Evolutionary conservation across 495 filamentous ascomycete genomes (phyloP), one percentile per base, ranked within the genome.

Genomic region (Echria macrotheca): DNA sequence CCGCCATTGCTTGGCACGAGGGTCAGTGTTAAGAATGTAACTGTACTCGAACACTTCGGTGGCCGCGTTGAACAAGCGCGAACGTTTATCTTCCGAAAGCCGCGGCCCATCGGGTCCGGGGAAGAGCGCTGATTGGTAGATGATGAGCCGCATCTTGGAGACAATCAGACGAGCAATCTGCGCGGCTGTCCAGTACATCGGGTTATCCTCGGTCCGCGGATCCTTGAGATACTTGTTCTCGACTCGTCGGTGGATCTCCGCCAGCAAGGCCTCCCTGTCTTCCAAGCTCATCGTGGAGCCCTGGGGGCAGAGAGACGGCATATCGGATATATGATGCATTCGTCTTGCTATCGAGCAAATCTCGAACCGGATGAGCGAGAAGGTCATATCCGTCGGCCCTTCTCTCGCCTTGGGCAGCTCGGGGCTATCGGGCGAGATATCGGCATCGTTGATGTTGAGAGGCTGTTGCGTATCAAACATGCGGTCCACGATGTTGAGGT

Each of bases 361-460:
- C 47, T 88, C 83, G 52, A 75, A 84, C 7, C 82, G 76, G 19
- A 87, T 81, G 2, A 95, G 66, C 38, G 76, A 79, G 59, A 94
- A 91, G 1, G 85, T 85, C 79, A 89, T 87, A 43, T 94, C 88
- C 4, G 88, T 93, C 22, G 72, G 79, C 9, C 79, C 82, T 4
- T 64, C 62, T 9, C 82, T 73, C 31, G 82, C 74, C 19, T 63
- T 49, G 0, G 88, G 85, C 1, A 79, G 64, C 17, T 80, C 73
- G 3, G 68, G 75, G 71, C 78, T 82, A 1, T 83, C 74, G 0
- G 84, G 84, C 18, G 64, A 70, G 14, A 96, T 74, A 56, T 95
- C 89, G 10, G 65, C 63, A 44, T 95, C 91, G 63, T 95, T 86
- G 58, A 95, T 74, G 56, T 91, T 93, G 23, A 84, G 66, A 0